These are phyloP conservation scores for Spergularia bocconei DNA, from an alignment of 148 eudicot genomes.

Conservation along the genomic window DNA sequence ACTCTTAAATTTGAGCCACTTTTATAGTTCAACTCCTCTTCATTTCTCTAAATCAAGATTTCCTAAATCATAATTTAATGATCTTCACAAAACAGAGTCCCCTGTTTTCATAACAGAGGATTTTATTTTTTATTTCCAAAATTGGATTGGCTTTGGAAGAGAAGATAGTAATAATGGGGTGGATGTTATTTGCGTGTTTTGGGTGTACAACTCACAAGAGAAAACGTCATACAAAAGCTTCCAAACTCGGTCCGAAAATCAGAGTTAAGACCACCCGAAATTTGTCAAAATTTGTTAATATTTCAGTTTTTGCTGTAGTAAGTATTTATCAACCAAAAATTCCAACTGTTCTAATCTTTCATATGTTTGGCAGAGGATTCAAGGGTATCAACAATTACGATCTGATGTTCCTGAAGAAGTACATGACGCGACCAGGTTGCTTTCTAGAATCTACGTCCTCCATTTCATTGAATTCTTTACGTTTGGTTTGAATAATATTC, in stretches of 20 bases:
- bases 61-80: not conserved
- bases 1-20: slow-evolving; percentile 1
- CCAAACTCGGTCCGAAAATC: slow-evolving; percentile 21
- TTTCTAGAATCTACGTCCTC: too few species aligned
- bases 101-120: too few species aligned
- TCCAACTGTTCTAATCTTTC: not conserved
- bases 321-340: not conserved
- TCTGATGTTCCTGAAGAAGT: slow-evolving; percentile 21
- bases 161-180: slow-evolving; percentile 36
- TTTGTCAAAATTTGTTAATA: too few species aligned
- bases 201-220: slow-evolving; percentile 54
- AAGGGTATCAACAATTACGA: slow-evolving; percentile 50
- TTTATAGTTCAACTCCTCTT: not conserved
- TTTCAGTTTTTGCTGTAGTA: not conserved
- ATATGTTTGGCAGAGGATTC: slow-evolving; percentile 39
- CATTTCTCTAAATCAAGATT: not conserved
- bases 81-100: slow-evolving; percentile 1
- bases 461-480: too few species aligned
- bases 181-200: slow-evolving; percentile 62
- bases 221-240: slow-evolving; percentile 35
- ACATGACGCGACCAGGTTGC: slow-evolving; percentile 30
- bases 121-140: too few species aligned
- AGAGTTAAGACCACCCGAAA: slow-evolving; percentile 32
- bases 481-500: too few species aligned
- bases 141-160: not conserved